Evolutionary conservation across 257 asterid species (phyloP), one percentile per base, ranked within the genome.

Genomic region (Leptodermis oblonga): DNA sequence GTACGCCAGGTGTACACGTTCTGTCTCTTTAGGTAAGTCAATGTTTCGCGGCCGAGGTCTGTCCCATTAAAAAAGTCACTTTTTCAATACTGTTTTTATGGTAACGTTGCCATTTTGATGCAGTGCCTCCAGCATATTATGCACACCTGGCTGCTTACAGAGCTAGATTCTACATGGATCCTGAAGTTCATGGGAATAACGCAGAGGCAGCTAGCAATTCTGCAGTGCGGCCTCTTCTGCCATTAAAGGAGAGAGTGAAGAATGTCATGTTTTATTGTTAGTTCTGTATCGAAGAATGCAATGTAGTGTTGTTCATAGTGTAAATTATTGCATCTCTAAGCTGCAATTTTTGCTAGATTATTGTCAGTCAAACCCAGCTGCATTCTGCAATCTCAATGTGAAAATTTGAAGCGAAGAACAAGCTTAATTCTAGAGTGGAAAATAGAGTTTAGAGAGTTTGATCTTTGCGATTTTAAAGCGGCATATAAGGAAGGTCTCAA

Each of bases 51-150:
- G n/a, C n/a, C n/a, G n/a, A n/a, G n/a, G n/a, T n/a, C n/a, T n/a
- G n/a, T n/a, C n/a, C n/a, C n/a, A n/a, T n/a, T n/a, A n/a, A n/a
- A n/a, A n/a, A n/a, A n/a, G n/a, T n/a, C n/a, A n/a, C n/a, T n/a
- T n/a, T n/a, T n/a, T n/a, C n/a, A n/a, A n/a, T n/a, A n/a, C n/a
- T n/a, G n/a, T n/a, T n/a, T n/a, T n/a, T n/a, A n/a, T n/a, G n/a
- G n/a, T n/a, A 46, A 51, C 22, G 8, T 30, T 4, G 3, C 36
- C 13, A 31, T 45, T 41, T 73, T 30, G 42, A 7, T 71, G 78
- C 81, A 77, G 81, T 77, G n/a, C 81, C 81, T 53, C 78, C 81
- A 33, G 81, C 81, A 62, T 77, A 77, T 69, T 77, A 77, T 41
- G 81, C 81, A 17, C 81, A 77, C 63, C 48, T 77, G 23, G 81